Conservation (phyloP, 306 rosid genomes). For the Prunus mongolica region DNA sequence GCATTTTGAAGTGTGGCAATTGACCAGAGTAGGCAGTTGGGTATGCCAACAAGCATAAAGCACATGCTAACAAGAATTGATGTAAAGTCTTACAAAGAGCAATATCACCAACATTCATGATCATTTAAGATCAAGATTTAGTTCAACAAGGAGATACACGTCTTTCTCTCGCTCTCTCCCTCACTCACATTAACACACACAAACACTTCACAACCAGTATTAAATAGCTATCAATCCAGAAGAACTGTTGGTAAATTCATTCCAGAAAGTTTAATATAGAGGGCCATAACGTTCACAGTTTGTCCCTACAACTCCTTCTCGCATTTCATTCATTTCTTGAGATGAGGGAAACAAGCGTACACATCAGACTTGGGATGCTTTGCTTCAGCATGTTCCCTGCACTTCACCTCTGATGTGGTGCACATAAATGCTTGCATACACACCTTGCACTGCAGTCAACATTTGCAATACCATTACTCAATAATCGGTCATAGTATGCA, state of each 20-base stretch:
- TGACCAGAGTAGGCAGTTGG: background rate
- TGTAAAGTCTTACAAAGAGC: background rate
- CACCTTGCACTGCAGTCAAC: slow-evolving; percentile 53
- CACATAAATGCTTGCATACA: slow-evolving; percentile 72
- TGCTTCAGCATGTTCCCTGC: slow-evolving; percentile 71
- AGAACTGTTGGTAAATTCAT: slow-evolving; percentile 3
- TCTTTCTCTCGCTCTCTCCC: background rate
- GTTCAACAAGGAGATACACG: slow-evolving; percentile 1
- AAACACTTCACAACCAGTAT: slow-evolving; percentile 17
- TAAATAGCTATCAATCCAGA: slow-evolving; percentile 13
- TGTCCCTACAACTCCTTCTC: slow-evolving; percentile 17
- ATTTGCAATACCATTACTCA: background rate
- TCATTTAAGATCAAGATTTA: slow-evolving; percentile 20
- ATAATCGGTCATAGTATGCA: background rate
- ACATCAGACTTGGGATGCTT: slow-evolving; percentile 63
- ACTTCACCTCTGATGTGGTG: slow-evolving; percentile 61
- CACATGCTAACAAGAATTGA: background rate
- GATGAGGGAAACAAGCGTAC: slow-evolving; percentile 48
- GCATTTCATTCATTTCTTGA: slow-evolving; percentile 35
- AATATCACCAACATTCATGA: background rate
- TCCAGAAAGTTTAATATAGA: slow-evolving; percentile 27
- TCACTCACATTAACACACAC: slow-evolving; percentile 6
- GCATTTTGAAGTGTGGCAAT: background rate
- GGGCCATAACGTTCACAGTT: slow-evolving; percentile 8
- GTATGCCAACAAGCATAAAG: background rate